Conservation (phyloP, 176 grass and related monocot genomes). For the Musa beccarii region DNA sequence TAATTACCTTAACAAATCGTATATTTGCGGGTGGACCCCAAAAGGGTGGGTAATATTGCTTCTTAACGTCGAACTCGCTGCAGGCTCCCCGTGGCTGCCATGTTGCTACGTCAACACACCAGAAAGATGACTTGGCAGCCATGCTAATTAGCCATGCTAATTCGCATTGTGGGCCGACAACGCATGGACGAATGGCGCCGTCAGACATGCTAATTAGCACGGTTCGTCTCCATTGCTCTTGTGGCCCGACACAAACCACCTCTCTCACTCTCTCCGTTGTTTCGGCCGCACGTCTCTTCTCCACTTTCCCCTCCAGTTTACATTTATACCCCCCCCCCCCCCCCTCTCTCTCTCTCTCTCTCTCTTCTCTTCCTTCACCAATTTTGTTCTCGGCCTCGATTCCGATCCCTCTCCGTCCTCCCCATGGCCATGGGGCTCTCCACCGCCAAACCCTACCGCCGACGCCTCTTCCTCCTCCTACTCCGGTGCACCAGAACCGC, state of each 20-base stretch:
- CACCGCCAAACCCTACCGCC: background rate
- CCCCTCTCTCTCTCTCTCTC: no score
- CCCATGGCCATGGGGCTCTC: conserved; percentile 10
- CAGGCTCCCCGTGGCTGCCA: no score
- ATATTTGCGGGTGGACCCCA: no score
- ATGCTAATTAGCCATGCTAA: background rate
- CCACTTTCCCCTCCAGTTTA: background rate
- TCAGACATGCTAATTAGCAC: background rate
- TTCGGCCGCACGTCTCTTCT: background rate
- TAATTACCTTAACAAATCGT: no score
- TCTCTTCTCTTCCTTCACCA: background rate
- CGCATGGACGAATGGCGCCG: background rate
- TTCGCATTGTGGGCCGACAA: background rate
- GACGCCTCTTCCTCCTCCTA: conserved; percentile 6
- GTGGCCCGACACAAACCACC: no score
- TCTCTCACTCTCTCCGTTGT: background rate
- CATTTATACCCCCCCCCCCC: background rate
- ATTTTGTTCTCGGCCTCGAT: background rate
- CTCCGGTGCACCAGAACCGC: background rate
- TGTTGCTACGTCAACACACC: no score
- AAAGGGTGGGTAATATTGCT: no score
- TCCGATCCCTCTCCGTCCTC: conserved; percentile 15
- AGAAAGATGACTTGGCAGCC: background rate
- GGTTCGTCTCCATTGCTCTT: background rate
- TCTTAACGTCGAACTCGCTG: no score